Conservation (phyloP, 345 rosid species). For the Eucalyptus dawsonii region DNA sequence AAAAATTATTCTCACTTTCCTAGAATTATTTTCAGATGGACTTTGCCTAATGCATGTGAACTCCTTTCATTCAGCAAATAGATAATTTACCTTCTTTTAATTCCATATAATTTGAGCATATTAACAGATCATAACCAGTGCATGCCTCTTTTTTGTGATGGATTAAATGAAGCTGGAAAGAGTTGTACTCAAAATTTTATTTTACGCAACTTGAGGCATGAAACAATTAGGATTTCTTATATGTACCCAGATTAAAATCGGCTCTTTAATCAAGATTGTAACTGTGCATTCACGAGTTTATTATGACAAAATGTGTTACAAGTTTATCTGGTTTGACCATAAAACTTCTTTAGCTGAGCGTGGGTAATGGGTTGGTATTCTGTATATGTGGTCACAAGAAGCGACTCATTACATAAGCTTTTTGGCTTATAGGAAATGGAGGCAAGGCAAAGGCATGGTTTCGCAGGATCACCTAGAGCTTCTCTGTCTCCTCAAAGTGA, state of each 20-base stretch:
- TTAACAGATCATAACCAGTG: background rate
- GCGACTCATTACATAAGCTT: background rate
- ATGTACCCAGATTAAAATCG: background rate
- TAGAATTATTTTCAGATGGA: background rate
- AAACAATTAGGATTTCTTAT: background rate
- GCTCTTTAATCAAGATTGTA: background rate
- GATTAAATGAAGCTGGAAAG: background rate
- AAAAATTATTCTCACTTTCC: background rate
- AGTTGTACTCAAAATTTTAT: background rate
- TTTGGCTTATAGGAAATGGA: slow-evolving; percentile 68
- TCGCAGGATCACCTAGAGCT: slow-evolving; percentile 46
- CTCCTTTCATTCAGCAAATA: background rate
- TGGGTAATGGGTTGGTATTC: background rate
- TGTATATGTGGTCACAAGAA: background rate
- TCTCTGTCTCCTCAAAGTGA: slow-evolving; percentile 57
- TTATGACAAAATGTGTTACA: background rate
- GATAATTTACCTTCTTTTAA: background rate
- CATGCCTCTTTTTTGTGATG: background rate
- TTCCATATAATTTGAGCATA: background rate
- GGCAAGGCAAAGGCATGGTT: slow-evolving; percentile 51
- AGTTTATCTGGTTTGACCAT: background rate
- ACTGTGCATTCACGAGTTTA: background rate
- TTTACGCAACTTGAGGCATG: background rate
- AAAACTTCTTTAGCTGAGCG: background rate
- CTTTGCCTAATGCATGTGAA: background rate